Base-by-base conservation (phyloP, 192 early-diverging fungal species). In the Backusella luteola region DNA sequence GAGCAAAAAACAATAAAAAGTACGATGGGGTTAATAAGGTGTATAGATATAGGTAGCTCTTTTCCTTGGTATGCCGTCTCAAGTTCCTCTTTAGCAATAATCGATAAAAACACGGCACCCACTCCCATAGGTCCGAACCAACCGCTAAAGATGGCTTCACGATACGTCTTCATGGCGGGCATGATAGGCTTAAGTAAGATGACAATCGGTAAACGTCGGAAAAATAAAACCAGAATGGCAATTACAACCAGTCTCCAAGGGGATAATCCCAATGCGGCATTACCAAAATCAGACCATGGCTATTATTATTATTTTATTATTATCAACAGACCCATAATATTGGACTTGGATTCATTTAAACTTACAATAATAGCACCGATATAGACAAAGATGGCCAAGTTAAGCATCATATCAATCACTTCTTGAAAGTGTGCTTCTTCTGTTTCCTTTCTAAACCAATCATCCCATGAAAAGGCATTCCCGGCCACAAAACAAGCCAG, bases 81-180 rank as follows among this genome's bases (percentile, higher is more conserved):
- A 17, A 83, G 69, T 73, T 85, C 77, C 78, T 85, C 76, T 39
- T 85, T 83, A 9, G 85, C 83, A 42, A 90, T 71, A 14, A 80
- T 85, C 11, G 83, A 78, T 19, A 85, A 79, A 66, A 88, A 90
- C 6, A 90, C 85, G 21, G 89, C 87, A 23, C 89, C 87, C n/a
- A 84, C 73, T 34, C 80, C 79, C 66, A 98, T 93, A 6, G 96
- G 96, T 0, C 96, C 96, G 76, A 98, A 98, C 94, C 94, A 98
- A 11, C 95, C 95, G 11, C 90, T 90, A 79, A 96, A 96, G 4
- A 92, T 83, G 0, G 93, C 94, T 69, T 96, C 94, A 26, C 89
- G 88, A 79, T 88, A 90, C 1, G 85, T 93, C 23, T 85, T 87
- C 39, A 95, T 76, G 7, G 91, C 91, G 3, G 94, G 92, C 21